Base-by-base conservation (phyloP, 2,329 filamentous ascomycete species). In the Macrophomina pseudophaseolina region DNA sequence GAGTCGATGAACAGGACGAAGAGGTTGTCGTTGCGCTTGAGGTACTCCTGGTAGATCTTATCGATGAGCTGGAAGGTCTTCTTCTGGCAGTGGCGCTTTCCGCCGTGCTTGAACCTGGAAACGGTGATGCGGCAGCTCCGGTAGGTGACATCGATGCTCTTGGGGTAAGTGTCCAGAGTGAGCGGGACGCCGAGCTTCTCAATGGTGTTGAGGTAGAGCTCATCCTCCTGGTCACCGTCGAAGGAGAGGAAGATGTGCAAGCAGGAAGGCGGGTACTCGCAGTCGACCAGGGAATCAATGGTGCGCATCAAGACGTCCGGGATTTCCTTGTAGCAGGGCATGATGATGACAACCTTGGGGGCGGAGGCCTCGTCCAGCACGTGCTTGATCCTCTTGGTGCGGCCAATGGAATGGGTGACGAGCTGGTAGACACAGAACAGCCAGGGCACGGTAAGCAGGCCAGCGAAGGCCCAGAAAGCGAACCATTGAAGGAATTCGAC, bases 1-100 rank as follows among this genome's bases (percentile, higher is more conserved):
- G 94, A 97, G 80, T 98, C 94, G 75, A 98, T 97, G 80, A 98
- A 98, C 11, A 98, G 86, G 64, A 98, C 90, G 77, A 98, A 98
- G 0, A 98, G 83, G 72, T 98, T 92, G 79, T 98, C 94, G 75
- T 97, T 92, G 56, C 88, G 86, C 79, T 90, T 91, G 64, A 97
- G 84, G 71, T 98, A 98, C 66, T 93, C 87, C 62, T 90, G 87
- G 77, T 97, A 98, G 16, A 98, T 90, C 73, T 90, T 93, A 81
- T 98, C 93, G 73, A 98, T 97, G 68, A 98, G 88, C 76, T 91
- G 91, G 82, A 94, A 98, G 0, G 94, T 97, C 69, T 88, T 86
- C 80, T 97, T 98, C 75, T 99, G 94, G 75, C 94, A 97, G 75
- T 94, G 90, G 18, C 95, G 87, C 79, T 98, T 98, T 58, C 95